A percentile compares a stretch with the other conserved stretches of the same genome.
Evolutionary conservation across 352 stramenopile species (phyloP).

Genomic region (Phytophthora lateralis): DNA sequence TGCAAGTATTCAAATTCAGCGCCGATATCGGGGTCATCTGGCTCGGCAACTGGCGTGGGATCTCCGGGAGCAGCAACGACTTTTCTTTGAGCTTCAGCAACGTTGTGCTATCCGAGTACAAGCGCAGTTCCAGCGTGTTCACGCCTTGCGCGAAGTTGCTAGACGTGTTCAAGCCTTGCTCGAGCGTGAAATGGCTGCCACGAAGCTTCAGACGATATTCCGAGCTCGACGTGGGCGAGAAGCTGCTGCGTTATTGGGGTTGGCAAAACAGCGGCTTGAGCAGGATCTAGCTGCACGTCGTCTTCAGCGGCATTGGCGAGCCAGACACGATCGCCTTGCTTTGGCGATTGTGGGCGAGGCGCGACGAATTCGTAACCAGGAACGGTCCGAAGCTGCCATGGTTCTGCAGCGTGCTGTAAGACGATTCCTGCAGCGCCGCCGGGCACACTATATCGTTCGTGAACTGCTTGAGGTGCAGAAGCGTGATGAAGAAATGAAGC

Average conservation of each 20-base stretch:
- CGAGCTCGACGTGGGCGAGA: conserved; percentile 53
- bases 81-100: conserved; percentile 42
- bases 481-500: conserved; percentile 61
- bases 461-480: conserved; percentile 50
- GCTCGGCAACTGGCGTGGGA: conserved; percentile 50
- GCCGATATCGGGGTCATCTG: conserved; percentile 55
- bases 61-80: conserved; percentile 37
- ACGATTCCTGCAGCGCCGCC: conserved; percentile 50
- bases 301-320: conserved; percentile 64
- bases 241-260: conserved; percentile 42
- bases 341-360: conserved; percentile 47
- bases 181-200: conserved; percentile 52
- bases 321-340: conserved; percentile 49
- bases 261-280: conserved; percentile 46
- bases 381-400: conserved; percentile 38
- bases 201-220: conserved; percentile 65
- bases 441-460: conserved; percentile 49
- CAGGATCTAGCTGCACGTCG: conserved; percentile 41
- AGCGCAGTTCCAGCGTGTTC: conserved; percentile 49
- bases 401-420: conserved; percentile 55
- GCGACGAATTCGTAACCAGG: conserved; percentile 34
- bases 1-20: conserved; percentile 61
- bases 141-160: conserved; percentile 38
- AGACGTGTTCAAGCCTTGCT: conserved; percentile 29
- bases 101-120: conserved; percentile 55